Evolutionary conservation across 1,284 basidiomycete species (phyloP), one percentile per base, ranked within the genome.

Genomic region (Coniophora puteana): DNA sequence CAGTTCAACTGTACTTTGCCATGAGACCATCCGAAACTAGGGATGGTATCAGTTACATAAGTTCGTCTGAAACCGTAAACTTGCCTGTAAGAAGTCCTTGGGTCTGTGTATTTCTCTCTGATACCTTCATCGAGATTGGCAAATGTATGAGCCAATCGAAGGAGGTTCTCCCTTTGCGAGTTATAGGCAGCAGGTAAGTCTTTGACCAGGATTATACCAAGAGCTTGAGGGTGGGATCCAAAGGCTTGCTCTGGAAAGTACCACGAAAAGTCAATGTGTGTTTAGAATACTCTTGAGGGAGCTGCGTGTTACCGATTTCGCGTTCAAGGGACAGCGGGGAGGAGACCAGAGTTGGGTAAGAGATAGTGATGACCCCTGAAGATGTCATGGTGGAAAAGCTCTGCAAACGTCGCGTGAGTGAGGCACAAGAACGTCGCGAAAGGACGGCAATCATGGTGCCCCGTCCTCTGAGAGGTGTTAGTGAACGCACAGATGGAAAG

Each of bases 11-110:
- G 26, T 21, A 82, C 84, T 73, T 94, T 94, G 39, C 93, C 93
- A 63, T 93, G 88, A 30, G 85, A 89, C 93, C 93, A 96, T 16
- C 93, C 93, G 61, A 93, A 94, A 58, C 88, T 89, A 36, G 14
- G 29, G 28, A 44, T n/a, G 37, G 8, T 13, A 34, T 43, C 13
- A 34, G 43, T 18, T 14, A 40, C 25, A 35, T 41, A 7, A 26
- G 36, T 11, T 18, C 16, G 36, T 20, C 4, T 27, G 43, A 18
- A 26, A 37, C 30, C 11, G 13, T 24, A 23, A 22, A 56, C 67
- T 38, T 46, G 83, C 87, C 85, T 89, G 50, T 87, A 90, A 45
- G 73, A 74, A 53, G 79, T 88, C 20, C 55, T 62, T 3, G 76
- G 59, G 62, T 89, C 82, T 24, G 80, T 76, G 55, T 90, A 88